Percentiles rank a stretch among this genome's conserved stretches.
These are phyloP conservation scores for Dissophora ornata DNA, from an alignment of 192 early-diverging fungal species.

Conservation along the genomic window DNA sequence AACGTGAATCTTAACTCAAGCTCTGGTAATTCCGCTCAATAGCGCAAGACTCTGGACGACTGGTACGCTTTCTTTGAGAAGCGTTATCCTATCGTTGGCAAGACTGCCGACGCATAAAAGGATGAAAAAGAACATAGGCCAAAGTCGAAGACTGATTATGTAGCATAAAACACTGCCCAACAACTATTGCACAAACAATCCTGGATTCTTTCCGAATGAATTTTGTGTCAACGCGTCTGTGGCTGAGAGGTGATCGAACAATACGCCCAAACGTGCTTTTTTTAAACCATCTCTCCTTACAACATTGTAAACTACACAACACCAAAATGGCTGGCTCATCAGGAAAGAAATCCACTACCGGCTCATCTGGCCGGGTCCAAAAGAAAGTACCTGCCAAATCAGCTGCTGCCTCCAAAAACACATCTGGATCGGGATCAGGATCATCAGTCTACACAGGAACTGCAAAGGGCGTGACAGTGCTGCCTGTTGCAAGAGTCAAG, in stretches of 20 bases:
- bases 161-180: no score
- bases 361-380: conserved; percentile 25
- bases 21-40: not conserved
- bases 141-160: no score
- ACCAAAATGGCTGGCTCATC: conserved; percentile 18
- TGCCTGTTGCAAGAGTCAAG: conserved; percentile 76
- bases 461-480: conserved; percentile 60
- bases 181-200: no score
- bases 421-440: conserved; percentile 15
- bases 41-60: conserved; percentile 77
- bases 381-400: conserved; percentile 27
- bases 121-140: not conserved
- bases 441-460: conserved; percentile 17
- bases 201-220: no score
- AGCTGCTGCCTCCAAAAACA: not conserved
- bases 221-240: no score
- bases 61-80: conserved; percentile 78
- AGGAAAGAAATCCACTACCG: conserved; percentile 10
- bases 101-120: conserved; percentile 19
- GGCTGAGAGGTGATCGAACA: no score
- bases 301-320: not conserved
- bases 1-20: no score
- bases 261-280: no score
- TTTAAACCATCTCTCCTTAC: no score
- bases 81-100: conserved; percentile 79